A percentile compares a stretch with the other conserved stretches of the same genome.
phyloP scores from a whole-genome alignment of 2,329 filamentous ascomycete genomes.

The Fusarium hostae region DNA sequence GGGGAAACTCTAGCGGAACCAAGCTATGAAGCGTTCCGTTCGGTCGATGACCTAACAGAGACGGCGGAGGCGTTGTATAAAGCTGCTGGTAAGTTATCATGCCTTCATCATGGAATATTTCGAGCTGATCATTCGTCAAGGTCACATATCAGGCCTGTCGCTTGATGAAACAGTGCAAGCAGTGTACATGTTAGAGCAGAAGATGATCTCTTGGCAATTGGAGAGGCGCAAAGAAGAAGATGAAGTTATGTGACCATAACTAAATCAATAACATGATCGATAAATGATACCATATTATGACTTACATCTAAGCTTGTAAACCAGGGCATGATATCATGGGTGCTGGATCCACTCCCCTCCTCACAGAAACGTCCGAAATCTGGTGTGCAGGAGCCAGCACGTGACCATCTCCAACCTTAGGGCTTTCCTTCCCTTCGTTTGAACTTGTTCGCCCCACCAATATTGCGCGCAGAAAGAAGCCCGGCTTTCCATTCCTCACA shows the following conservation, averaged over 20 bases:
- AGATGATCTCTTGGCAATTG: conserved; percentile 51
- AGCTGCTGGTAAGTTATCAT: conserved; percentile 46
- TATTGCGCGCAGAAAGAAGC: conserved; percentile 52
- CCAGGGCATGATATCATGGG: conserved; percentile 25
- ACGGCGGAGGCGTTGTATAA: conserved; percentile 48
- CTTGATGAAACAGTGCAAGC: conserved; percentile 50
- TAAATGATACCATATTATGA: not conserved
- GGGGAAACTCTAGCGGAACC: conserved; percentile 1
- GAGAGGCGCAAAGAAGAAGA: not conserved
- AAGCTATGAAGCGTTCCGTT: conserved; percentile 48
- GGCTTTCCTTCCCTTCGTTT: conserved; percentile 48
- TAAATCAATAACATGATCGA: not conserved
- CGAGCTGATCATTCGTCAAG: conserved; percentile 38
- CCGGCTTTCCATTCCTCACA: conserved; percentile 53
- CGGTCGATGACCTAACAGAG: conserved; percentile 47
- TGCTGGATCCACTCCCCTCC: conserved; percentile 6
- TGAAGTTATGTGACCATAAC: not conserved
- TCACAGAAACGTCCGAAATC: not conserved
- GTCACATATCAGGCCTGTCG: conserved; percentile 48
- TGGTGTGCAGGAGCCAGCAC: conserved; percentile 24
- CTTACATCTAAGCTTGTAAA: conserved; percentile 2
- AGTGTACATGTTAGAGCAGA: conserved; percentile 53
- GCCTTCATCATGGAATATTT: not conserved
- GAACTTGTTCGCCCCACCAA: conserved; percentile 55
- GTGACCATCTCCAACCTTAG: conserved; percentile 50